A percentile compares a stretch with the other conserved stretches of the same genome.
phyloP scores from a whole-genome alignment of 83 land plant genomes.

The Diphasiastrum complanatum region DNA sequence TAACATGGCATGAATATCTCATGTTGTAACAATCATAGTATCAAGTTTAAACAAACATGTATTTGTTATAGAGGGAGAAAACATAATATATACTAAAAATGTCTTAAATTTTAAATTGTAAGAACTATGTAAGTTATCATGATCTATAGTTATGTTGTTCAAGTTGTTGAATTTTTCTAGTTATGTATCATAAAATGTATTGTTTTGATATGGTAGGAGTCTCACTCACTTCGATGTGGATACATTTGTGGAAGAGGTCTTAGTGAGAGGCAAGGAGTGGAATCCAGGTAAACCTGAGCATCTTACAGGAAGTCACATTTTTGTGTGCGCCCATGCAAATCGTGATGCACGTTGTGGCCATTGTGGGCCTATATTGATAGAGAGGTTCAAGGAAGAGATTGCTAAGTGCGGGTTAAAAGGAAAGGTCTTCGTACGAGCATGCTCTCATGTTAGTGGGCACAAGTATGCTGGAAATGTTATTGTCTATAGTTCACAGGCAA shows the following conservation, averaged over 20 bases:
- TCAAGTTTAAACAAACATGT: too few relatives aligned
- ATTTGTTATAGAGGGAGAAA: too few relatives aligned
- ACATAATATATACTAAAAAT: too few relatives aligned
- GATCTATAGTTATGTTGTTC: too few relatives aligned
- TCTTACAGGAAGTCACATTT: slow-evolving; percentile 58
- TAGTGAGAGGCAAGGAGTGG: slow-evolving; percentile 68
- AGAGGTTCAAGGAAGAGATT: slow-evolving; percentile 64
- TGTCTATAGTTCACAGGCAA: slow-evolving; percentile 46
- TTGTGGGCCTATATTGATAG: slow-evolving; percentile 72
- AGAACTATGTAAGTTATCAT: too few relatives aligned
- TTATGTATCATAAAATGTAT: not conserved
- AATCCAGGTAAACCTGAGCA: slow-evolving; percentile 55
- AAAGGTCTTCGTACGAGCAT: slow-evolving; percentile 62
- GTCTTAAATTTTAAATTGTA: too few relatives aligned
- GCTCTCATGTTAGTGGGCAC: slow-evolving; percentile 93
- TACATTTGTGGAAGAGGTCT: slow-evolving; percentile 86
- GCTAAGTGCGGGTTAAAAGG: slow-evolving; percentile 46
- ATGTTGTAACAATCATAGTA: too few relatives aligned
- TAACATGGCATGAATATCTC: too few relatives aligned
- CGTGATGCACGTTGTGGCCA: slow-evolving; percentile 83
- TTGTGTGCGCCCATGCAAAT: slow-evolving; percentile 82
- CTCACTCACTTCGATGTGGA: slow-evolving; percentile 79
- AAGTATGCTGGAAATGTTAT: slow-evolving; percentile 96
- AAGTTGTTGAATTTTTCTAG: not conserved
- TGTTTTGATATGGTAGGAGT: slow-evolving; percentile 43